These are phyloP conservation scores for Talaromyces marneffei DNA, from an alignment of 2,329 filamentous ascomycete genomes.

Conservation along the genomic window DNA sequence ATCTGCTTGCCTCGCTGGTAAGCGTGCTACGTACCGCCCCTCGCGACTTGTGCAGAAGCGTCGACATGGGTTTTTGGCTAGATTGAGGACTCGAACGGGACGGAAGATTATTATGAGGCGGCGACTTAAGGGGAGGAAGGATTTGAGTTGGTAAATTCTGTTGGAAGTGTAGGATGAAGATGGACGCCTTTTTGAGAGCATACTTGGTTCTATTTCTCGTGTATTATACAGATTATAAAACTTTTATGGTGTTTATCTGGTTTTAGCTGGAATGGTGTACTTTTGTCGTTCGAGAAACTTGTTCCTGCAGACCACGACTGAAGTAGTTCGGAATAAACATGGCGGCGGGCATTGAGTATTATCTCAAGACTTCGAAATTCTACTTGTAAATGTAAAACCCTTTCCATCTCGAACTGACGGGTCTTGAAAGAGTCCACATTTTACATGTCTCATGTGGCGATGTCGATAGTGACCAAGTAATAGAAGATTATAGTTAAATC, in stretches of 20 bases:
- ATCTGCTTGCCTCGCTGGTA: conserved; percentile 37
- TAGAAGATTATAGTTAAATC: too few relatives aligned
- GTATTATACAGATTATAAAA: conserved; percentile 1
- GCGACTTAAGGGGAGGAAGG: conserved; percentile 48
- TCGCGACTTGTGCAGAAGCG: conserved; percentile 57
- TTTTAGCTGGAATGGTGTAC: background rate
- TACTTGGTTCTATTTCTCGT: background rate
- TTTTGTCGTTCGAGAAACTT: background rate
- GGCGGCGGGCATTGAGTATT: too few relatives aligned
- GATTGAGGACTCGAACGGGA: conserved; percentile 50
- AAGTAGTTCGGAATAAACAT: too few relatives aligned
- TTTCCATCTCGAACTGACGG: too few relatives aligned
- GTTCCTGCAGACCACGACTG: too few relatives aligned
- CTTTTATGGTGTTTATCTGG: background rate
- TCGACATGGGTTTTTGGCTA: conserved; percentile 54
- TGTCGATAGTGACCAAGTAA: too few relatives aligned
- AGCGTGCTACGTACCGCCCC: conserved; percentile 54
- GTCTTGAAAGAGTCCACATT: too few relatives aligned
- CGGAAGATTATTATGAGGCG: conserved; percentile 50
- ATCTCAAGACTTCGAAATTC: too few relatives aligned
- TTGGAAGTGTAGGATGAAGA: background rate
- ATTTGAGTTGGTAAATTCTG: conserved; percentile 45
- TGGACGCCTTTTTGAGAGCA: background rate
- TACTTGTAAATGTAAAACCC: too few relatives aligned
- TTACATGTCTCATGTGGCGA: too few relatives aligned